phyloP scores from a whole-genome alignment of 768 basidiomycete species.

The Calocybe gangraenosa region DNA sequence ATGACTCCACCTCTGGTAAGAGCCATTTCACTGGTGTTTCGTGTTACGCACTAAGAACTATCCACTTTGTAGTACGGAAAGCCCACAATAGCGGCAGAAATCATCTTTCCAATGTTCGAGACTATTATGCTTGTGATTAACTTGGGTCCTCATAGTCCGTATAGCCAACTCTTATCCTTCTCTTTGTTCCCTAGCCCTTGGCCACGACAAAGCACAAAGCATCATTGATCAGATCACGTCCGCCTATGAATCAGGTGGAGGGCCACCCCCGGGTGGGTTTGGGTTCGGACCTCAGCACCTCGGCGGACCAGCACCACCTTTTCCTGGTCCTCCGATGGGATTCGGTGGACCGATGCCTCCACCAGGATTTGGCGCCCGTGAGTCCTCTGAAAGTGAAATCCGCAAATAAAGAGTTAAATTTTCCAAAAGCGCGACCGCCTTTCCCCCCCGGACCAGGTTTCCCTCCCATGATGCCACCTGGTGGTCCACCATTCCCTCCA shows the following conservation, averaged over 20 bases:
- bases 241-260: conserved; percentile 82
- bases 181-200: conserved; percentile 64
- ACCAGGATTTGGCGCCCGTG: conserved; percentile 52
- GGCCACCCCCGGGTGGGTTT: conserved; percentile 84
- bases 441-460: conserved; percentile 67
- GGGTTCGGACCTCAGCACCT: conserved; percentile 83
- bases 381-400: conserved; percentile 16
- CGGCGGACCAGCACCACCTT: conserved; percentile 48
- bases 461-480: conserved; percentile 46
- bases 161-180: too few species aligned
- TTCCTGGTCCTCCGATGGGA: conserved; percentile 43
- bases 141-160: too few species aligned
- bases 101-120: conserved; percentile 92
- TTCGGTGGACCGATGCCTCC: conserved; percentile 51
- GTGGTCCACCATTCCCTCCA: conserved; percentile 74
- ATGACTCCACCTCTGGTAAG: conserved; percentile 89
- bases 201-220: conserved; percentile 95
- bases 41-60: conserved; percentile 10
- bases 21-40: conserved; percentile 8
- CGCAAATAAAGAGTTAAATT: too few species aligned
- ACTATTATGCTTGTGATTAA: conserved; percentile 98
- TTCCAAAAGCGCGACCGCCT: conserved; percentile 52
- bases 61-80: conserved; percentile 69
- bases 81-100: conserved; percentile 98
- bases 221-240: conserved; percentile 99